Base-by-base conservation (phyloP, 2,329 filamentous ascomycete genomes). In the Nigrospora oryzae region DNA sequence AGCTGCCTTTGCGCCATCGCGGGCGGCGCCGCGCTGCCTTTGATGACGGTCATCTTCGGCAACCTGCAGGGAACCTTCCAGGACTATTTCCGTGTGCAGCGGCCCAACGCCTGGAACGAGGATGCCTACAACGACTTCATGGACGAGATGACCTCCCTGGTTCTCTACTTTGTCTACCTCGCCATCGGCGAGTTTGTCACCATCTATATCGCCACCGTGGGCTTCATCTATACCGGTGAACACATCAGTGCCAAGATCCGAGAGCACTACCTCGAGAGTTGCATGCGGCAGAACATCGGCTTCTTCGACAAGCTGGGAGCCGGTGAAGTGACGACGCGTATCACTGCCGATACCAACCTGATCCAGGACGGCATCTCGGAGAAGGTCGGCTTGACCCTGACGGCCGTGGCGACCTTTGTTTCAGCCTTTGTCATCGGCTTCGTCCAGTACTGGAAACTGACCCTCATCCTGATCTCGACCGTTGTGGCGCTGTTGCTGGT, bases 331-430 rank as follows among this genome's bases (percentile, higher is more conserved):
- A 95, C 90, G 0, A 95, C 90, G 1, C 83, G 90, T 51, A 95
- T 96, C 55, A 97, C 91, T 0, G 84, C 90, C 11, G 91, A 97
- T 62, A 95, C 89, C 38, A 96, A 95, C 57, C 71, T 95, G 43
- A 84, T 97, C 45, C 91, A 96, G 63, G 90, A 95, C 53, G 91
- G 89, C 46, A 89, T 98, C 38, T 94, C 88, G 0, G 88, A 95
- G 63, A 95, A 95, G 69, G 77, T 95, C 38, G 82, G 81, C 13
- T 68, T 95, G 51, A 89, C 87, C 0, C 61, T 95, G 45, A 80
- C 82, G 13, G 86, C 87, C 12, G 41, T 89, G 4, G 81, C 89
- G 1, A 90, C 88, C 10, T 97, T 97, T 58, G 68, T 95, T 45
- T 83, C 90, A 0, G 89, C 89, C 14, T 95, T 95, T 53, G 71